A percentile compares a stretch with the other conserved stretches of the same genome.
Conservation (phyloP, 345 rosid species). For the Theobroma cacao region DNA sequence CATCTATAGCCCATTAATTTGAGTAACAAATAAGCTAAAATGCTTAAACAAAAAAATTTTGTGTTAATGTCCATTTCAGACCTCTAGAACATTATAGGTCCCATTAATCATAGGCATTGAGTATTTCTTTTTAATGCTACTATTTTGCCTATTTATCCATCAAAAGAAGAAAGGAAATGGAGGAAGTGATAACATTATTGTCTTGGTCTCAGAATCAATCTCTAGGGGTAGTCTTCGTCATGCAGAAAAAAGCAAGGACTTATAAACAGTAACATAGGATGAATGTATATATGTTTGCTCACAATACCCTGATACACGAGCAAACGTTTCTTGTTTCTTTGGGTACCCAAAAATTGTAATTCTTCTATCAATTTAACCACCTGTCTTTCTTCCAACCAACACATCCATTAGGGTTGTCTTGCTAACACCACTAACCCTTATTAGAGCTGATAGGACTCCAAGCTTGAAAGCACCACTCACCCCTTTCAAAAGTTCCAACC, state of each 20-base stretch:
- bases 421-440: conserved; percentile 60
- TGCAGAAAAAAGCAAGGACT: conserved; percentile 53
- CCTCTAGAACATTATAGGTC: no score
- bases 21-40: no score
- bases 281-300: conserved; percentile 64
- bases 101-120: not conserved
- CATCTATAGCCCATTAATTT: not conserved
- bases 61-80: no score
- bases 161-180: not conserved
- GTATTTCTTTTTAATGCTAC: not conserved
- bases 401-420: conserved; percentile 74
- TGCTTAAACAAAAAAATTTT: no score
- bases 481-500: conserved; percentile 55
- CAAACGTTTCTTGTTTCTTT: conserved; percentile 49
- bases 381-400: conserved; percentile 61
- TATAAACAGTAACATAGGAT: conserved; percentile 53
- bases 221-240: conserved; percentile 59
- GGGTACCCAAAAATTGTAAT: conserved; percentile 50
- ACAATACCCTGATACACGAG: conserved; percentile 57
- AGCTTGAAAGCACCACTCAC: conserved; percentile 61
- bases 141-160: not conserved
- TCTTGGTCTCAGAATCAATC: conserved; percentile 46
- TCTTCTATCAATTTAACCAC: conserved; percentile 46
- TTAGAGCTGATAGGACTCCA: conserved; percentile 57
- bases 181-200: conserved; percentile 28